Evolutionary conservation across 441 rosid species (phyloP).

Genomic region (Aleurites moluccanus): DNA sequence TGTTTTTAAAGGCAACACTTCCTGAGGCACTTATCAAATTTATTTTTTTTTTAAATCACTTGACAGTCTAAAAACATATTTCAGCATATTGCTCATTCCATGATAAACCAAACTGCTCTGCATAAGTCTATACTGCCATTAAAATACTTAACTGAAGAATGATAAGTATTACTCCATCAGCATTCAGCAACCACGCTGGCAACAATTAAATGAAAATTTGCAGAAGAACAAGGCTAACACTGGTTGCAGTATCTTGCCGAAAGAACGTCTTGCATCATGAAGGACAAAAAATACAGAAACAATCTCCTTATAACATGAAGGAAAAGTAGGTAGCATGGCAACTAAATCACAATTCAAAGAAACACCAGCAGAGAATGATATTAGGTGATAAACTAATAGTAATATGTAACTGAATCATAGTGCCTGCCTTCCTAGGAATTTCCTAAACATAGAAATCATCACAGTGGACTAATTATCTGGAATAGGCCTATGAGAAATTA

Average conservation of each 20-base stretch:
- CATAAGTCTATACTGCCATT: background rate
- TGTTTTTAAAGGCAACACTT: background rate
- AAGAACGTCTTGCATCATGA: background rate
- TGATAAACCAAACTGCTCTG: constrained; percentile 5
- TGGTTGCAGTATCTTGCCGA: background rate
- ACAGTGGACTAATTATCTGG: background rate
- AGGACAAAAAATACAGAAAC: background rate
- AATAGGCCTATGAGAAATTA: background rate
- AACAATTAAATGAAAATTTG: background rate
- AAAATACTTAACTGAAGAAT: background rate
- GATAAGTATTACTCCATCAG: background rate
- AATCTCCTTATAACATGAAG: background rate
- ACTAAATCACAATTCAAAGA: constrained; percentile 5
- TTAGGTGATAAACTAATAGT: background rate
- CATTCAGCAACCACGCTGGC: background rate
- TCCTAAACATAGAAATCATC: constrained; percentile 1
- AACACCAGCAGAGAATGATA: background rate
- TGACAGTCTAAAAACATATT: background rate
- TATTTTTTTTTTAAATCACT: background rate
- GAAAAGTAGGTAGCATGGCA: background rate
- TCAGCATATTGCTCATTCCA: background rate
- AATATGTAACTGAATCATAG: background rate
- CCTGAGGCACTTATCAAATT: background rate
- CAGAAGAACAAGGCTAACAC: background rate
- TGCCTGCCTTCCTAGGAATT: background rate